Evolutionary conservation across 345 rosid genomes (phyloP).

Genomic region (Eucalyptus brandiana): DNA sequence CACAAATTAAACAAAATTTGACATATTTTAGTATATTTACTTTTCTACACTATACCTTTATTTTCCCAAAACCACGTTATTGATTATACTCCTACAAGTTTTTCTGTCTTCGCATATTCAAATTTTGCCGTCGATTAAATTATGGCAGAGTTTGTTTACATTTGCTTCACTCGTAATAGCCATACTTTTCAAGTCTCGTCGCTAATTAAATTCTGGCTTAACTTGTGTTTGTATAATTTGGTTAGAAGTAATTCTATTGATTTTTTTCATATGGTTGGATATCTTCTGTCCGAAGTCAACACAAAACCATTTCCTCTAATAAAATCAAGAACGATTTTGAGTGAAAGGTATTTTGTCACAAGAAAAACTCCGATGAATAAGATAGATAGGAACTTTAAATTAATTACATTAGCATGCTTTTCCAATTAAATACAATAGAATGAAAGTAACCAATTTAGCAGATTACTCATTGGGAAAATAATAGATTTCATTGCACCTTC

Average conservation of each 20-base stretch:
- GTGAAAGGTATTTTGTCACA: too few species aligned
- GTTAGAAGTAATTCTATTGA: background rate
- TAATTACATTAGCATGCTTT: background rate
- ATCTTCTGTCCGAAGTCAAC: background rate
- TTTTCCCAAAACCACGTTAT: too few species aligned
- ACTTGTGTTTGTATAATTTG: background rate
- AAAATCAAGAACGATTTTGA: too few species aligned
- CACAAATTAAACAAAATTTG: too few species aligned
- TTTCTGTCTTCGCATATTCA: background rate
- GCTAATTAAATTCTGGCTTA: background rate
- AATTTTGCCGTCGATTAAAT: too few species aligned
- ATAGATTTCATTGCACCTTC: background rate
- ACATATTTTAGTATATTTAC: too few species aligned
- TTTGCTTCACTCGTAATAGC: background rate
- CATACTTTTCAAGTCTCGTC: too few species aligned
- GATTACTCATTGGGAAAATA: background rate
- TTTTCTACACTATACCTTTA: too few species aligned
- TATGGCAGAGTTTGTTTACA: background rate
- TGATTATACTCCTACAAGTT: too few species aligned
- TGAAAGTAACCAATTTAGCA: background rate
- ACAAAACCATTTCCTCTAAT: background rate
- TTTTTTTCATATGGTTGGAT: background rate
- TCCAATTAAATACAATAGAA: background rate
- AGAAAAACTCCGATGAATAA: accelerated
- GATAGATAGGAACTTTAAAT: background rate